Evolutionary conservation across 805 yeast species (phyloP).

Genomic region (Sugiyamaella marilandica): DNA sequence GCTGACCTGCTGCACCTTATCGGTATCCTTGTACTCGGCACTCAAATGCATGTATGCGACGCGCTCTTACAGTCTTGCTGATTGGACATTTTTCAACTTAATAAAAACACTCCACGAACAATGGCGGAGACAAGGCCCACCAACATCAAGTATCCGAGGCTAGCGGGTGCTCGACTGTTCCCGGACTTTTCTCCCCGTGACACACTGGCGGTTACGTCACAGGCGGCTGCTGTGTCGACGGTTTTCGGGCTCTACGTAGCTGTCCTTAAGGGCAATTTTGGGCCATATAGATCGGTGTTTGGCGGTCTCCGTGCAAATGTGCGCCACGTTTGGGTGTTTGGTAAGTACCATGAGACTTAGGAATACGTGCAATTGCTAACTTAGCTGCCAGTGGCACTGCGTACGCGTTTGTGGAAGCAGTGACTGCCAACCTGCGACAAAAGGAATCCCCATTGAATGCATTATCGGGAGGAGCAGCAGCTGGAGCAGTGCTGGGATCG

Average conservation of each 20-base stretch:
- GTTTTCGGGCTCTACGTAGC: slow-evolving; percentile 47
- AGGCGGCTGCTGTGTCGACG: slow-evolving; percentile 42
- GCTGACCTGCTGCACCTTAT: background rate
- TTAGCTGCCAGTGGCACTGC: slow-evolving; percentile 49
- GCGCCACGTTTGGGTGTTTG: slow-evolving; percentile 23
- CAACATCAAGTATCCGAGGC: slow-evolving; percentile 11
- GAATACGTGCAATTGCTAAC: background rate
- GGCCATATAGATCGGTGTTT: slow-evolving; percentile 28
- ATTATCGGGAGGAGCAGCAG: slow-evolving; percentile 43
- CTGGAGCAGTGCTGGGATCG: slow-evolving; percentile 43
- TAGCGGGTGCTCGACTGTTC: slow-evolving; percentile 13
- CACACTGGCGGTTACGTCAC: slow-evolving; percentile 46
- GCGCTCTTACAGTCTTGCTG: background rate
- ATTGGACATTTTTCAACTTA: slow-evolving; percentile 6
- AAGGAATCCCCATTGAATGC: slow-evolving; percentile 59
- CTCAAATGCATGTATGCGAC: background rate
- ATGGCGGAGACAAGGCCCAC: slow-evolving; percentile 10
- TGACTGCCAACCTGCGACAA: slow-evolving; percentile 56
- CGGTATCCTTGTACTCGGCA: background rate
- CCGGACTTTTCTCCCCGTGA: slow-evolving; percentile 52
- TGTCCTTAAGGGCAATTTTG: slow-evolving; percentile 36
- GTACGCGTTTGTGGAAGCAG: slow-evolving; percentile 39
- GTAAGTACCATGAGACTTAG: slow-evolving; percentile 3
- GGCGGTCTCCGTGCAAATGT: slow-evolving; percentile 28
- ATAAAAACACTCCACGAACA: slow-evolving; percentile 2